Percentiles rank a stretch among this genome's conserved stretches.
phyloP scores from a whole-genome alignment of 2,329 filamentous ascomycete genomes.

The Ramularia endophylla region DNA sequence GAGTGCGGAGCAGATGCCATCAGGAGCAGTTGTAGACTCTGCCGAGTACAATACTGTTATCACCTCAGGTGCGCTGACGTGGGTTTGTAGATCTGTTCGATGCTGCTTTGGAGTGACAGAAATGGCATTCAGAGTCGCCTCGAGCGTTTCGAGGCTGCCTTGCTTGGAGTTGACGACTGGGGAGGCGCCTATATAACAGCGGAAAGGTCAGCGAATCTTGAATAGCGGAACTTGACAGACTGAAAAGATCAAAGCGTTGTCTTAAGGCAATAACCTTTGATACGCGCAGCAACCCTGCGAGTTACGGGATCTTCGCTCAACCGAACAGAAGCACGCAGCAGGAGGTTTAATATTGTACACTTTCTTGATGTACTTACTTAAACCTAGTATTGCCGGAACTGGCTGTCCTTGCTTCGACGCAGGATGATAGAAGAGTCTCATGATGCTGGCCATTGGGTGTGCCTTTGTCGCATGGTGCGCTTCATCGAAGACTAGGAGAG shows the following conservation, averaged over 20 bases:
- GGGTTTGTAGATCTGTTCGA: slow-evolving; percentile 61
- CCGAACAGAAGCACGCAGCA: no score
- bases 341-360: no score
- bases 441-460: slow-evolving; percentile 63
- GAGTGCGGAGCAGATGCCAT: slow-evolving; percentile 16
- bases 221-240: no score
- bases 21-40: slow-evolving; percentile 2
- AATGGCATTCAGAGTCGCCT: slow-evolving; percentile 62
- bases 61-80: slow-evolving; percentile 62
- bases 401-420: slow-evolving; percentile 27
- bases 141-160: slow-evolving; percentile 54
- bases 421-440: slow-evolving; percentile 64
- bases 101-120: slow-evolving; percentile 64
- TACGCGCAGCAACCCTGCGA: no score
- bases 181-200: no score
- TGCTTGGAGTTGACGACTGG: slow-evolving; percentile 59
- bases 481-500: slow-evolving; percentile 78
- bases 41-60: slow-evolving; percentile 30
- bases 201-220: no score
- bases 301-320: no score
- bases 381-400: slow-evolving; percentile 65
- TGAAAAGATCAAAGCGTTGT: no score
- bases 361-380: no score
- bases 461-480: slow-evolving; percentile 68
- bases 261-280: no score